Evolutionary conservation across 2,329 filamentous ascomycete genomes (phyloP), one percentile per base, ranked within the genome.

Genomic region (Cryphonectria parasitica): DNA sequence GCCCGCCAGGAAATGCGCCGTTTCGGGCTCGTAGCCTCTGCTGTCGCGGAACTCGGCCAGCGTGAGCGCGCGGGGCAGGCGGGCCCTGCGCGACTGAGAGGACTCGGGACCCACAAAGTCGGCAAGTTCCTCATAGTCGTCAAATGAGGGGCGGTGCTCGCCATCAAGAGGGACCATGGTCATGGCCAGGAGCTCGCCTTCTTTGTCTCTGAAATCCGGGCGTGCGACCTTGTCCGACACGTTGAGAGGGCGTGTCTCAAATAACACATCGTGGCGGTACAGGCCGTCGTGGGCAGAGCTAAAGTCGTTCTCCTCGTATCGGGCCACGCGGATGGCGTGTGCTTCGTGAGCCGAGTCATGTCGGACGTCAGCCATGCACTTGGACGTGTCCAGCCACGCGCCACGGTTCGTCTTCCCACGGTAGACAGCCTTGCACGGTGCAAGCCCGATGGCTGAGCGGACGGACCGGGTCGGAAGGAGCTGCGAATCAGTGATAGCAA

Each of bases 341-440:
- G 19, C n/a, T 17, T 58, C 28, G 61, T 68, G n/a, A 22, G 68
- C 71, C 36, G 71, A 68, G 22, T 72, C 68, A 31, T 70, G 39
- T 19, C 39, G 22, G 15, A 72, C 61, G 22, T 72, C 60, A 1
- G 41, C 2, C 71, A 72, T 70, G 45, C 64, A 70, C 28, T 43
- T 72, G 4, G 71, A 70, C 25, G 65, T 72, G 11, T 72, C 68
- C 56, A 62, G 43, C 68, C 68, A 72, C 15, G 68, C 49, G 31
- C 71, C 71, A 13, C 68, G 71, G 6, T 11, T 34, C 31, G 65
- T 70, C 15, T 60, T 67, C 0, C 64, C 68, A 34, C 68, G 68
- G 49, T 63, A 62, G 19, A 70, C 41, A 3, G 43, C 52, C 17
- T 62, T 64, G 43, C 49, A 31, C 22, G 68, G 65, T 5, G 63